These are phyloP conservation scores for Hemerocallis citrina DNA, from an alignment of 106 monocot genomes.

Conservation along the genomic window DNA sequence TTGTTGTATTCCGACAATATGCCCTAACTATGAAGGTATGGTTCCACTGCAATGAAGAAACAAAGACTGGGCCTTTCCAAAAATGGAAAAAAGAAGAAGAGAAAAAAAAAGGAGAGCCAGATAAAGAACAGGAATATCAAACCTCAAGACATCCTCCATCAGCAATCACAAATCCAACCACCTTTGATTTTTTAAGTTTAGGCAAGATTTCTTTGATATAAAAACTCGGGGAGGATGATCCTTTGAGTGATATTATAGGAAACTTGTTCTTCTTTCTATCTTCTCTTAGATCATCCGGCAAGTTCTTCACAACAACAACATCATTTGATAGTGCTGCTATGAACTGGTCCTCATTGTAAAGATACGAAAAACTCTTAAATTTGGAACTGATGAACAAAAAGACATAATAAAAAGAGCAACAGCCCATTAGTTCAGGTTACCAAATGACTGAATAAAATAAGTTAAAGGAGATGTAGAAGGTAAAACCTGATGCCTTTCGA, in stretches of 20 bases:
- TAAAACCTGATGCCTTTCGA: slow-evolving; percentile 77
- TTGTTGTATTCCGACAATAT: not conserved
- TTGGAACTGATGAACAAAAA: slow-evolving; percentile 41
- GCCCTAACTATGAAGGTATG: not conserved
- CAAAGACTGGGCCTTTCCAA: not conserved
- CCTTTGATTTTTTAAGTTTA: slow-evolving; percentile 67
- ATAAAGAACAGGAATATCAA: slow-evolving; percentile 5
- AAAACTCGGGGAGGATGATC: slow-evolving; percentile 40
- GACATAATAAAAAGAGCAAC: slow-evolving; percentile 3
- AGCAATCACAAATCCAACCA: slow-evolving; percentile 54
- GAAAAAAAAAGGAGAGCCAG: not conserved
- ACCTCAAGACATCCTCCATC: slow-evolving; percentile 93
- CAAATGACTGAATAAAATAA: not conserved
- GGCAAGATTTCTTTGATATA: slow-evolving; percentile 68
- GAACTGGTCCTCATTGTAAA: slow-evolving; percentile 84
- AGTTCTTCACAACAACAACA: slow-evolving; percentile 60
- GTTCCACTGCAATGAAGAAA: not conserved
- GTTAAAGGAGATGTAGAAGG: not conserved
- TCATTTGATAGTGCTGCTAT: slow-evolving; percentile 72
- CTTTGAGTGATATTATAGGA: slow-evolving; percentile 50
- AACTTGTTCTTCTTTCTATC: slow-evolving; percentile 71
- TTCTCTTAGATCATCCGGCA: slow-evolving; percentile 59
- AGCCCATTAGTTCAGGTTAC: not conserved
- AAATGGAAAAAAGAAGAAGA: too few relatives aligned
- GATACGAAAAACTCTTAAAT: slow-evolving; percentile 89